phyloP scores from a whole-genome alignment of 352 stramenopile genomes.

The Globisporangium irregulare region DNA sequence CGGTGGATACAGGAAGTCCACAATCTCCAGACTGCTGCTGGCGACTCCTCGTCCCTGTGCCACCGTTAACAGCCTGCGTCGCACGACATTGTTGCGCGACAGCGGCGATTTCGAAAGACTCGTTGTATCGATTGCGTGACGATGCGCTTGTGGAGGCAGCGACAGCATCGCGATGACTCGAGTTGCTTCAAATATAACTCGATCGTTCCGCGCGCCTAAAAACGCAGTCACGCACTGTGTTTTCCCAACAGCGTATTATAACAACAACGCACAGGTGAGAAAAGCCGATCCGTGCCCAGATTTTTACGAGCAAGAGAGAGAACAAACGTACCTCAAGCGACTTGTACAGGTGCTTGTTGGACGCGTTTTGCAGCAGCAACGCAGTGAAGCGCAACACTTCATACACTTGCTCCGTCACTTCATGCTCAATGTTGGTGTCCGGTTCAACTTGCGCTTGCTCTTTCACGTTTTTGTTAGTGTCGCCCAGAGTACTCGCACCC shows the following conservation, averaged over 20 bases:
- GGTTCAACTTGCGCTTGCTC: conserved; percentile 6
- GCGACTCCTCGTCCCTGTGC: conserved; percentile 40
- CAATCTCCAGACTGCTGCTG: conserved; percentile 58
- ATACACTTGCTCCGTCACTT: conserved; percentile 54
- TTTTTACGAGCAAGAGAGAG: not conserved
- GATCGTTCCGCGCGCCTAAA: conserved; percentile 65
- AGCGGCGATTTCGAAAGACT: conserved; percentile 43
- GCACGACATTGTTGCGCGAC: conserved; percentile 37
- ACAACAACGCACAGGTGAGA: conserved; percentile 1
- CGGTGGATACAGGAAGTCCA: conserved; percentile 47
- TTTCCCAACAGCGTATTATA: conserved; percentile 19
- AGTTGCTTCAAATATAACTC: conserved; percentile 62
- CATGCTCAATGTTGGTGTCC: conserved; percentile 28
- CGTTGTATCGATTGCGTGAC: conserved; percentile 52
- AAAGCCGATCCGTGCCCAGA: not conserved
- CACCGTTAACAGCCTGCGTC: conserved; percentile 51
- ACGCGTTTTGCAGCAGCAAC: conserved; percentile 75
- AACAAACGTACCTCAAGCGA: conserved; percentile 40
- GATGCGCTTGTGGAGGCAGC: conserved; percentile 64
- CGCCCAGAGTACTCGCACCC: not conserved
- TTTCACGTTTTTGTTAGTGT: conserved; percentile 20
- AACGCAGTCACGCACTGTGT: conserved; percentile 25
- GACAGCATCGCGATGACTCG: conserved; percentile 74
- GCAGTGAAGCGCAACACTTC: conserved; percentile 73
- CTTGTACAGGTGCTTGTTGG: conserved; percentile 74